Conservation (phyloP, 768 basidiomycete species). For the Suillus subalutaceus region DNA sequence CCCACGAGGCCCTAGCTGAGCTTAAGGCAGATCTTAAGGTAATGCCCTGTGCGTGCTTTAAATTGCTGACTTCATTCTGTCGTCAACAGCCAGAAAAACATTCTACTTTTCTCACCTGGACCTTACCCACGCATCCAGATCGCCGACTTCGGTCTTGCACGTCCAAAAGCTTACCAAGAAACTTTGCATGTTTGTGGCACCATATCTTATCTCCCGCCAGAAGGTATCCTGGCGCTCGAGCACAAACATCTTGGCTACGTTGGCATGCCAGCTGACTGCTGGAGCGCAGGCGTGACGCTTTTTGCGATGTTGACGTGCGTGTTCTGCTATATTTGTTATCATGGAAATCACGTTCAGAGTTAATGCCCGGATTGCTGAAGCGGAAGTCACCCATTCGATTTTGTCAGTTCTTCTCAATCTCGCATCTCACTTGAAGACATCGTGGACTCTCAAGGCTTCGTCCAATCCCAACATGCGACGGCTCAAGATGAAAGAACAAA, state of each 20-base stretch:
- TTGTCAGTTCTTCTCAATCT: slow-evolving; percentile 61
- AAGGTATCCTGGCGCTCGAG: slow-evolving; percentile 80
- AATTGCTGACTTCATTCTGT: not conserved
- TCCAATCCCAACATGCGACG: slow-evolving; percentile 35
- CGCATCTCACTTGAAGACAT: slow-evolving; percentile 24
- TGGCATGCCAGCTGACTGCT: slow-evolving; percentile 89
- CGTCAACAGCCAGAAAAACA: slow-evolving; percentile 74
- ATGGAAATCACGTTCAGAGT: not conserved
- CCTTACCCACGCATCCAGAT: slow-evolving; percentile 84
- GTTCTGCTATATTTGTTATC: slow-evolving; percentile 5
- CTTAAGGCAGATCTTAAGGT: slow-evolving; percentile 65
- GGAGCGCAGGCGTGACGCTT: slow-evolving; percentile 82
- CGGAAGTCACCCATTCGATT: slow-evolving; percentile 80
- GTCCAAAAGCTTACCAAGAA: slow-evolving; percentile 76
- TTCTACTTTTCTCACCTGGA: slow-evolving; percentile 76
- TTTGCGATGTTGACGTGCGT: slow-evolving; percentile 85
- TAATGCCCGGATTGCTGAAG: slow-evolving; percentile 38
- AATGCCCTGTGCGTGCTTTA: slow-evolving; percentile 12
- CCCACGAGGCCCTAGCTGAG: slow-evolving; percentile 9
- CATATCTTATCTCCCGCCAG: slow-evolving; percentile 82
- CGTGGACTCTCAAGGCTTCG: slow-evolving; percentile 31
- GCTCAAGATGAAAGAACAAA: slow-evolving; percentile 65
- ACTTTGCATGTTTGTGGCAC: slow-evolving; percentile 90
- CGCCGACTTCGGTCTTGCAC: slow-evolving; percentile 86
- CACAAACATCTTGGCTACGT: slow-evolving; percentile 71